phyloP scores from a whole-genome alignment of 257 asterid species.

The Leonotis leonurus region DNA sequence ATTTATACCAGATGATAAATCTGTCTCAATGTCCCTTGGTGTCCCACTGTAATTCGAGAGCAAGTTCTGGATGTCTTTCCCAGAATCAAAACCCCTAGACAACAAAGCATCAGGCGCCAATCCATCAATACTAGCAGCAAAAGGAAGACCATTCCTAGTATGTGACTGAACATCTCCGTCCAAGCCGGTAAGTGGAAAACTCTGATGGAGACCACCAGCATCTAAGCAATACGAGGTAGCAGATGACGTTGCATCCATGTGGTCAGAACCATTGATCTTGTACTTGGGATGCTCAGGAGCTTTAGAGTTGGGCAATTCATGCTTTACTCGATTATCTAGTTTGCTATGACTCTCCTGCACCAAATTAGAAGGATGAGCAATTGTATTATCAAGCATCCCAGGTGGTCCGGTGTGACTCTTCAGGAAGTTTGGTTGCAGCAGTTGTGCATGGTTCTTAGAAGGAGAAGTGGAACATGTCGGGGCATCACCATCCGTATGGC shows the following conservation, averaged over 20 bases:
- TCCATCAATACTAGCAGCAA: slow-evolving; percentile 45
- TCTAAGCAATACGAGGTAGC: slow-evolving; percentile 81
- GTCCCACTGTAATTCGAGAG: slow-evolving; percentile 57
- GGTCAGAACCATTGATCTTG: slow-evolving; percentile 44
- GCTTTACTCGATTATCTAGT: slow-evolving; percentile 43
- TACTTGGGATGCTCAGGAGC: slow-evolving; percentile 46
- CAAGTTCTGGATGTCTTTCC: slow-evolving; percentile 82
- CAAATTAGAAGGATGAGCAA: slow-evolving; percentile 46
- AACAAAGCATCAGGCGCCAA: slow-evolving; percentile 86
- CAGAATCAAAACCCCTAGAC: slow-evolving; percentile 84
- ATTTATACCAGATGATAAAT: slow-evolving; percentile 62
- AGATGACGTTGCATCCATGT: slow-evolving; percentile 77
- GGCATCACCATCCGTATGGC: slow-evolving; percentile 58
- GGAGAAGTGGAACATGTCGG: slow-evolving; percentile 76
- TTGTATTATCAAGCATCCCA: slow-evolving; percentile 34
- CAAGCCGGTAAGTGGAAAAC: slow-evolving; percentile 52
- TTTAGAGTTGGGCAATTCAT: slow-evolving; percentile 48
- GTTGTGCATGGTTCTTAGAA: slow-evolving; percentile 53
- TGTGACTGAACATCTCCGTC: slow-evolving; percentile 78
- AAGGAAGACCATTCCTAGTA: slow-evolving; percentile 50
- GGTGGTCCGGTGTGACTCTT: slow-evolving; percentile 48
- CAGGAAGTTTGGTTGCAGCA: slow-evolving; percentile 44
- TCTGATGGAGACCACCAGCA: slow-evolving; percentile 59
- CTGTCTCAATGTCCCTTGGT: slow-evolving; percentile 75
- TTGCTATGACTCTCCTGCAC: slow-evolving; percentile 50